Evolutionary conservation across 495 filamentous ascomycete genomes (phyloP).

Genomic region (Haplographium delicatum): DNA sequence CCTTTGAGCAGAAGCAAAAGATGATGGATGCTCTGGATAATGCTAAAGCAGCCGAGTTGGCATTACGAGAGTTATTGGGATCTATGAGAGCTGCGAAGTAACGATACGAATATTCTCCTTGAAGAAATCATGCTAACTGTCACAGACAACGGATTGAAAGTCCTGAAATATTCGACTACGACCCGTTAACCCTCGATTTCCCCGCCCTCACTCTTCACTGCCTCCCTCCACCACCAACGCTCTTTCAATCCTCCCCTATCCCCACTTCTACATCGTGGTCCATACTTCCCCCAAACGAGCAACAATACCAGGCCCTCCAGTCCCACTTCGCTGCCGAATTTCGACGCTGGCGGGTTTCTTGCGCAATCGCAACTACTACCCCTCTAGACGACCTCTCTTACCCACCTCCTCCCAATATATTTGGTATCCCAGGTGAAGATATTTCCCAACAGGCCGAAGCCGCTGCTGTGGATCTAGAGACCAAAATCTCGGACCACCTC

Average conservation of each 20-base stretch:
- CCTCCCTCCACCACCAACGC: conserved; percentile 68
- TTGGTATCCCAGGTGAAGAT: neutral
- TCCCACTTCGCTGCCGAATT: conserved; percentile 61
- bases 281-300: conserved; percentile 59
- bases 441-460: conserved; percentile 26
- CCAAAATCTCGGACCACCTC: conserved; percentile 61
- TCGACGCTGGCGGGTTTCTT: conserved; percentile 50
- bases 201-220: conserved; percentile 76
- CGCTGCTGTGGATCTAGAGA: conserved; percentile 35
- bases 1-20: conserved; percentile 53
- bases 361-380: conserved; percentile 20
- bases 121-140: conserved; percentile 9
- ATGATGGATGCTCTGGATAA: conserved; percentile 61
- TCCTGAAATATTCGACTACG: conserved; percentile 66
- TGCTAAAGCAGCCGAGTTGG: conserved; percentile 74
- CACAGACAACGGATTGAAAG: conserved; percentile 14
- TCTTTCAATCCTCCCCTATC: conserved; percentile 68
- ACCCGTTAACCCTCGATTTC: conserved; percentile 73
- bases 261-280: conserved; percentile 69
- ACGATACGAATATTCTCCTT: conserved; percentile 18
- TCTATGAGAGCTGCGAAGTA: conserved; percentile 80
- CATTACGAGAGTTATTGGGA: conserved; percentile 71
- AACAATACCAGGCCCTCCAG: conserved; percentile 65
- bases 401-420: conserved; percentile 15
- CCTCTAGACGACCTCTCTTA: conserved; percentile 25